Percentiles rank a stretch among this genome's conserved stretches.
phyloP scores from a whole-genome alignment of 2,329 filamentous ascomycete genomes.

The Cercospora sp. region DNA sequence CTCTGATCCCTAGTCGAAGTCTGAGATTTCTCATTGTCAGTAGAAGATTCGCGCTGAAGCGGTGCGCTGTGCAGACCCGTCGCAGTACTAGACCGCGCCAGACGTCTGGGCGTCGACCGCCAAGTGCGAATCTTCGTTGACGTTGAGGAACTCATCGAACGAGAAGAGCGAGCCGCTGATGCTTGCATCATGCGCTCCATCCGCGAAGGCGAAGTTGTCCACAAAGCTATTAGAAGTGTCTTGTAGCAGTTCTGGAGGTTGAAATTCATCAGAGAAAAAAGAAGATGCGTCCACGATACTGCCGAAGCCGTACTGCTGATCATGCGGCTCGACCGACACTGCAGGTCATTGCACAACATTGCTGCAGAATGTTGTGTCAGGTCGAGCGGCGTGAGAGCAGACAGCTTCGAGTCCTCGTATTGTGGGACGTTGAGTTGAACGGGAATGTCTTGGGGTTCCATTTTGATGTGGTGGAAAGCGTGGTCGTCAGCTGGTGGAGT shows the following conservation, averaged over 20 bases:
- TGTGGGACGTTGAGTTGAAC: slow-evolving; percentile 30
- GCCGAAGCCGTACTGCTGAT: slow-evolving; percentile 30
- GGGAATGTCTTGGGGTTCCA: slow-evolving; percentile 34
- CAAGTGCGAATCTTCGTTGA: slow-evolving; percentile 42
- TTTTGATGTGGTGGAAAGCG: slow-evolving; percentile 34
- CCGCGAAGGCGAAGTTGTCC: slow-evolving; percentile 40
- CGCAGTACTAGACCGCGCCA: slow-evolving; percentile 50
- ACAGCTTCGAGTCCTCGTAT: slow-evolving; percentile 40
- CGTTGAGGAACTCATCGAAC: slow-evolving; percentile 43
- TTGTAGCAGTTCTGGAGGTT: slow-evolving; percentile 38
- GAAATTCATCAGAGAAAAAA: slow-evolving; percentile 36
- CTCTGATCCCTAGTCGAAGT: slow-evolving; percentile 1
- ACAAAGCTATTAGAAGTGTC: slow-evolving; percentile 36
- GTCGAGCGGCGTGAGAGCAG: slow-evolving; percentile 66
- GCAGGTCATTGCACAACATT: slow-evolving; percentile 99
- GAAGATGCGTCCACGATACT: slow-evolving; percentile 31
- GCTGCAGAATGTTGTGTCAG: slow-evolving; percentile 99
- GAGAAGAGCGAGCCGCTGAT: slow-evolving; percentile 38
- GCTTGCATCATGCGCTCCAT: slow-evolving; percentile 39
- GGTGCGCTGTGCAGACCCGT: slow-evolving; percentile 44
- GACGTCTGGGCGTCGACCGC: slow-evolving; percentile 43
- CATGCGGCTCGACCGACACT: slow-evolving; percentile 78
- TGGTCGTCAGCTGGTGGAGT: slow-evolving; percentile 31
- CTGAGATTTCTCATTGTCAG: not conserved
- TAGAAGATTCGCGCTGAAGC: slow-evolving; percentile 24